Evolutionary conservation across 768 basidiomycete genomes (phyloP), one percentile per base, ranked within the genome.

Genomic region (Clathrus columnatus): DNA sequence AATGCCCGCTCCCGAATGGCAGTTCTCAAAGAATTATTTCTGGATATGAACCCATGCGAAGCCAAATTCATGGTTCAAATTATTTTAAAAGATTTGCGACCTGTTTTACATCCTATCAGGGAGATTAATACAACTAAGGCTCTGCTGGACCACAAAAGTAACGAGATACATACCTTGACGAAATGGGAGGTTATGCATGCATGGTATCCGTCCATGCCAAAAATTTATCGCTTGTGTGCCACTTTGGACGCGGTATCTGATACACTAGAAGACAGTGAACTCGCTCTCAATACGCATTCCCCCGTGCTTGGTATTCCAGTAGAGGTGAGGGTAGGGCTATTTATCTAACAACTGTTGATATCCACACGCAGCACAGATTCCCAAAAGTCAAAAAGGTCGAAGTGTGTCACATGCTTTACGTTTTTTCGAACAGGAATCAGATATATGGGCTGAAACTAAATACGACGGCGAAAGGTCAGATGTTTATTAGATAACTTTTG

Each of bases 401-500:
- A 73, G 80, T 3, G 79, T 82, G 44, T 60, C 69, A 10, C 75
- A 86, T 49, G 83, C 81, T 17, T 67, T 88, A 46, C 57, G 70
- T 43, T 66, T 71, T 52, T 70, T 87, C 56, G 32, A 54, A 20
- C 29, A 65, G 32, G 69, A 74, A 0, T 70, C 74, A 10, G 68
- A 65, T 24, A 73, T 92, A 7, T 94, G 87, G 81, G 88, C 85
- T 1, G 93, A 97, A 70, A 92, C 84, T 0, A 97, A 97, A 67
- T 94, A 94, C 66, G 93, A 95, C 56, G 93, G 93, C 8, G 92
- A 95, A 68, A 78, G 93, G 54, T 55, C 21, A 53, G 8, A 10
- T 10, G n/a, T 48, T 14, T 10, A 10, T 24, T 20, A n/a, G n/a
- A 8, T 30, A 17, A 24, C 10, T 44, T 20, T 3, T 24, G 7